These are phyloP conservation scores for Blepharisma undulans DNA, from an alignment of 169 alveolate genomes.

Conservation along the genomic window DNA sequence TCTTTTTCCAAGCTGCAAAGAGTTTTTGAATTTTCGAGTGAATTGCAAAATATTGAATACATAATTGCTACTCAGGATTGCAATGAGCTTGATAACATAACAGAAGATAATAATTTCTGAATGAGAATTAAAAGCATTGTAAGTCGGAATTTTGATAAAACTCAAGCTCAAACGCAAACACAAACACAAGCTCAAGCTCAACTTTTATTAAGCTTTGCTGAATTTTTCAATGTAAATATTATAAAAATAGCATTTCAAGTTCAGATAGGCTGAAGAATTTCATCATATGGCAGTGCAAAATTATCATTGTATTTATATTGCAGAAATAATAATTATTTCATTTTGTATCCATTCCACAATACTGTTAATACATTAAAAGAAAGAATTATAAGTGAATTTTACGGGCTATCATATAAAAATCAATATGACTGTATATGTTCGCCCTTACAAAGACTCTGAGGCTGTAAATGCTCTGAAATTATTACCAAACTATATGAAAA, in stretches of 20 bases:
- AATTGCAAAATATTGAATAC: not conserved
- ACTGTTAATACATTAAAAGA: not conserved
- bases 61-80: not conserved
- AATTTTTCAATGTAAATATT: not conserved
- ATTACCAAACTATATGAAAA: not conserved
- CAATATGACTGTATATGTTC: not conserved
- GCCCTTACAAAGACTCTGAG: not conserved
- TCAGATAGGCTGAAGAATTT: not conserved
- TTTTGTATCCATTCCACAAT: not conserved
- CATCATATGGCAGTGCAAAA: not conserved
- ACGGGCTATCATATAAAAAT: no score
- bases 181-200: not conserved
- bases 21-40: not conserved
- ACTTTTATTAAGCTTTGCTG: not conserved
- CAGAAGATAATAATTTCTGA: not conserved
- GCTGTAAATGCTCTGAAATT: not conserved
- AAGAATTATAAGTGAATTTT: not conserved
- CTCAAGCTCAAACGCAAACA: not conserved
- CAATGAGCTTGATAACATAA: not conserved
- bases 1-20: not conserved
- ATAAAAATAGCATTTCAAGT: not conserved
- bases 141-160: not conserved
- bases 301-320: not conserved
- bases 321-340: not conserved
- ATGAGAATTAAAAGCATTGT: no score